Conservation (phyloP, 1,139 yeast species). For the Hyphopichia burtonii region DNA sequence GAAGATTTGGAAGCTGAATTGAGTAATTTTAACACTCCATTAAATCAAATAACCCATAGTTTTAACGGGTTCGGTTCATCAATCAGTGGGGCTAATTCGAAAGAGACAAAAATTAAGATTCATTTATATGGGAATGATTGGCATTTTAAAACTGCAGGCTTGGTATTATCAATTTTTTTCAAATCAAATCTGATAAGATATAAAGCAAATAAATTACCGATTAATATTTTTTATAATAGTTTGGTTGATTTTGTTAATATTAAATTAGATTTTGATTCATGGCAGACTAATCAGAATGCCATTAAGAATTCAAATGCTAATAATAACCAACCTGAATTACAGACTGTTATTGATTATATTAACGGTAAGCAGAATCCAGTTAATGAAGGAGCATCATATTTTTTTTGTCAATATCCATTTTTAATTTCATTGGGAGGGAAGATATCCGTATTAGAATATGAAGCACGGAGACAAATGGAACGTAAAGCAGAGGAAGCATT, state of each 20-base stretch:
- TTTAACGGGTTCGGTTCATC: neutral
- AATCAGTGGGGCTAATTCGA: constrained; percentile 5
- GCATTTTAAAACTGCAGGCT: constrained; percentile 71
- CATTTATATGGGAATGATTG: constrained; percentile 77
- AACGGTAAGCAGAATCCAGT: constrained; percentile 34
- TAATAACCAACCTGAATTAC: constrained; percentile 27
- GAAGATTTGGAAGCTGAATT: constrained; percentile 10
- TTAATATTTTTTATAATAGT: constrained; percentile 70
- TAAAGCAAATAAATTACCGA: constrained; percentile 34
- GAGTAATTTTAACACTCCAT: neutral
- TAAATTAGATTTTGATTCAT: constrained; percentile 74
- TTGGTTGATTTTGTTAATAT: constrained; percentile 79
- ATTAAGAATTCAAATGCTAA: constrained; percentile 4
- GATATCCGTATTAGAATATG: constrained; percentile 76
- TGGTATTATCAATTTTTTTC: constrained; percentile 54
- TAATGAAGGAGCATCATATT: constrained; percentile 34
- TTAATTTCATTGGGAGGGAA: constrained; percentile 79
- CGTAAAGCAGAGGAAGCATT: constrained; percentile 89
- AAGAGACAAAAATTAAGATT: constrained; percentile 48
- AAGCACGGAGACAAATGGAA: constrained; percentile 81
- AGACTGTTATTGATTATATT: constrained; percentile 45
- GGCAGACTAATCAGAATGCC: constrained; percentile 52
- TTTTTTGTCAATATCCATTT: constrained; percentile 84
- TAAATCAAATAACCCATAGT: neutral
- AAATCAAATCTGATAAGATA: constrained; percentile 47